Conservation (phyloP, 495 filamentous ascomycete genomes). For the Podospora pseudoanserina region DNA sequence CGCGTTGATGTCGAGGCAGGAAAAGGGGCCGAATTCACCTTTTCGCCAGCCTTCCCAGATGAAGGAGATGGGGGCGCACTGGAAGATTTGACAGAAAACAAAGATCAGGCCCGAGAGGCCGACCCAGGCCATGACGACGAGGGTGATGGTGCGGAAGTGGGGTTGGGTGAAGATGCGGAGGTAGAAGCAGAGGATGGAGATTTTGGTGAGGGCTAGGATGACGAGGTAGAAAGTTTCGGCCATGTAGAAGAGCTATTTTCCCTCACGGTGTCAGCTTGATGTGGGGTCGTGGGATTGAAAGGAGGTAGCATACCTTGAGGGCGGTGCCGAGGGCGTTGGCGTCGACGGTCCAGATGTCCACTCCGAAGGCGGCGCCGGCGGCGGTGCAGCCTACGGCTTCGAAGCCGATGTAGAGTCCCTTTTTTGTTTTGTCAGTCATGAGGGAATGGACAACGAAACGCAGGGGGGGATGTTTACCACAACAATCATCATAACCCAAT, state of each 20-base stretch:
- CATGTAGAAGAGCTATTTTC: constrained; percentile 29
- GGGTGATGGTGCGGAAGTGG: constrained; percentile 37
- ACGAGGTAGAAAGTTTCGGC: constrained; percentile 39
- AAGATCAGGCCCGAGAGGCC: constrained; percentile 30
- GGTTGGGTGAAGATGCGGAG: constrained; percentile 47
- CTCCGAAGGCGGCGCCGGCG: constrained; percentile 19
- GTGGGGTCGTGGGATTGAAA: too few species aligned
- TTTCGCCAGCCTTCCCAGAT: constrained; percentile 40
- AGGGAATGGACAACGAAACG: not conserved
- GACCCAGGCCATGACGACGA: constrained; percentile 36
- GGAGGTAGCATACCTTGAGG: constrained; percentile 16
- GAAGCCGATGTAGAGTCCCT: constrained; percentile 19
- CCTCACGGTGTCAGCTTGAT: constrained; percentile 18
- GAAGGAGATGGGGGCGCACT: constrained; percentile 38
- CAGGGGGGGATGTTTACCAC: constrained; percentile 3
- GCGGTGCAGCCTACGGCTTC: constrained; percentile 13
- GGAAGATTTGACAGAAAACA: constrained; percentile 38
- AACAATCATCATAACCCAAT: constrained; percentile 27
- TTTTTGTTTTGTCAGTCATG: not conserved
- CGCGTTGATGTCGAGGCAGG: constrained; percentile 36
- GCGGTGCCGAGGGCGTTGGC: constrained; percentile 9
- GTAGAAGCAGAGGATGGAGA: constrained; percentile 52
- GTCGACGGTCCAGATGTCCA: constrained; percentile 28
- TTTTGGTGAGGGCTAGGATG: constrained; percentile 43
- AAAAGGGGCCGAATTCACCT: constrained; percentile 29